Evolutionary conservation across 2,329 filamentous ascomycete species (phyloP), one percentile per base, ranked within the genome.

Genomic region (Zasmidium cellare): DNA sequence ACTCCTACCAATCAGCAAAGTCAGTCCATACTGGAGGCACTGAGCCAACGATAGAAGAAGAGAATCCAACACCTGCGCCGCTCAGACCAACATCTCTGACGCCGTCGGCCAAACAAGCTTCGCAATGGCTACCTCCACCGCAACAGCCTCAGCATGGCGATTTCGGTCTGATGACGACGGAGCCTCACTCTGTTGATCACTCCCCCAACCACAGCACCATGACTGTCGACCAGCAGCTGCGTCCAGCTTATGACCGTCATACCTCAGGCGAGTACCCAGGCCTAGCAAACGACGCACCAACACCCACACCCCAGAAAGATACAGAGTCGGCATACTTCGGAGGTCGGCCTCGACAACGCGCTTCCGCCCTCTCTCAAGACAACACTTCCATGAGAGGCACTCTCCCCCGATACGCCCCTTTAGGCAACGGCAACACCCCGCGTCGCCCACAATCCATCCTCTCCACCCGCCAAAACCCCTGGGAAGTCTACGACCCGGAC

Each of bases 401-500:
- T 16, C 52, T 55, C 3, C 52, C 52, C 2, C 46, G 46, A 24
- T 55, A 55, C 28, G 25, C 52, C 1, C 52, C 52, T 14, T 23
- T 55, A 18, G 11, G n/a, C 14, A 49, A 49, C 20, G 45, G 52
- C 19, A 25, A 20, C 12, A 44, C 52, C n/a, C 52, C 41, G 11
- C 31, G 41, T 45, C 44, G 45, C 11, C 52, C 44, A 23, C 52
- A 55, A 18, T 55, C 52, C 9, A 55, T 55, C n/a, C 52, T 55
- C 24, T 55, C 52, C 9, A 47, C 52, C 14, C 52, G 52, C 12
- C 52, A 55, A 31, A 55, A 48, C 20, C 52, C 52, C 11, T 55
- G 52, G 52, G 52, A 55, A 22, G 52, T 55, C 44, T 55, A 47
- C 52, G 52, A 55, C 23, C 52, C 52, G 9, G 52, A 55, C 52